Conservation (phyloP, 176 grass and related monocot genomes). For the Secale cereale region DNA sequence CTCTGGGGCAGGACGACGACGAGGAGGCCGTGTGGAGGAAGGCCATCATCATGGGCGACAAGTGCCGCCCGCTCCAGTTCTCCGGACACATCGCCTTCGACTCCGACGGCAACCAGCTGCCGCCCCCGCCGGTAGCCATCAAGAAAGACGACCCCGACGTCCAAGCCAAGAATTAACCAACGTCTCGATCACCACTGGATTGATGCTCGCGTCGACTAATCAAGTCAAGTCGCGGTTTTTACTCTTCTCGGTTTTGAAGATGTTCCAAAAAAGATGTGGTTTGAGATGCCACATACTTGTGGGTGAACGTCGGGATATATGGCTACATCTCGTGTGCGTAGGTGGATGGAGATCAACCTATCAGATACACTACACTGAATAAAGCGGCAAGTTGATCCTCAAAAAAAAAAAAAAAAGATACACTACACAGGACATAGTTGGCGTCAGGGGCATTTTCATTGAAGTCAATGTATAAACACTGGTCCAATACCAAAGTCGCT, state of each 20-base stretch:
- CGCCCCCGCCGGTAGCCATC: neutral
- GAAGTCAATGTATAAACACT: too few species aligned
- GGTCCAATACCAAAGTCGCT: too few species aligned
- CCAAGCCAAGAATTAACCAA: neutral
- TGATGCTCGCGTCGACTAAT: neutral
- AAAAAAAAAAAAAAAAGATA: too few species aligned
- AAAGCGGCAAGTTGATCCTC: too few species aligned
- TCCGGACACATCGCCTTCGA: conserved; percentile 46
- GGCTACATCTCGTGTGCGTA: too few species aligned
- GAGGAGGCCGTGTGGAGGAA: conserved; percentile 48
- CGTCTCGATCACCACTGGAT: neutral
- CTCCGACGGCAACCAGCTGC: conserved; percentile 32
- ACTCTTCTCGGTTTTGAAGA: neutral
- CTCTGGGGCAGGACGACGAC: neutral
- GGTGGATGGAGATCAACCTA: too few species aligned
- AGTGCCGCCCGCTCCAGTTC: conserved; percentile 55
- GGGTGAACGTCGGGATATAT: too few species aligned
- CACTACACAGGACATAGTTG: too few species aligned
- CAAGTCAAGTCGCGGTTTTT: neutral
- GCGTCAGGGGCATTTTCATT: too few species aligned
- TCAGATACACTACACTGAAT: too few species aligned
- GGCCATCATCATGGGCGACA: conserved; percentile 65
- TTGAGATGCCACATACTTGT: too few species aligned
- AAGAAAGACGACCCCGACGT: neutral
- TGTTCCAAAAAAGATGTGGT: too few species aligned